Conservation (phyloP, 345 rosid species). For the Euphorbia pulcherrima region DNA sequence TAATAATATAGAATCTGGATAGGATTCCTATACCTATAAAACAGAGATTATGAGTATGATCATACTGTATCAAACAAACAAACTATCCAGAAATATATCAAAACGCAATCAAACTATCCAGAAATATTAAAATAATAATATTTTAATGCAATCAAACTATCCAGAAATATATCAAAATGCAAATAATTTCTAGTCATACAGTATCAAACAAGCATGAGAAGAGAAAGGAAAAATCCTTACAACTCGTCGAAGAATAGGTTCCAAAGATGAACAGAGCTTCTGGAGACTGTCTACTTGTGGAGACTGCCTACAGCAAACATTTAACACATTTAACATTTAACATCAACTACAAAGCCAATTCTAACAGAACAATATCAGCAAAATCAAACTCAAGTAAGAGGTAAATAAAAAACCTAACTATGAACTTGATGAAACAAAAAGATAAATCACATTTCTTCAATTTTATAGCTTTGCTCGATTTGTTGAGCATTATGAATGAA, state of each 20-base stretch:
- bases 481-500: background rate
- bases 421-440: background rate
- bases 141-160: too few relatives aligned
- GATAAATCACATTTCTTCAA: too few relatives aligned
- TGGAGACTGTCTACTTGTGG: constrained; percentile 93
- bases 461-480: background rate
- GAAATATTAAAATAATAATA: too few relatives aligned
- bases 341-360: constrained; percentile 2
- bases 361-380: background rate
- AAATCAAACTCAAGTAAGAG: background rate
- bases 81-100: too few relatives aligned
- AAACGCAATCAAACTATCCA: too few relatives aligned
- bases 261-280: constrained; percentile 95
- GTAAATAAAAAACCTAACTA: background rate
- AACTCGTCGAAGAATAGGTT: constrained; percentile 95
- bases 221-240: constrained; percentile 44
- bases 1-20: too few relatives aligned
- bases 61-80: too few relatives aligned
- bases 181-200: background rate
- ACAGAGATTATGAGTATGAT: too few relatives aligned
- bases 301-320: constrained; percentile 58
- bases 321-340: too few relatives aligned
- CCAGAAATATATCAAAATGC: too few relatives aligned
- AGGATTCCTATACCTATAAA: too few relatives aligned
- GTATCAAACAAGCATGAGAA: background rate